Evolutionary conservation across 768 basidiomycete species (phyloP), one percentile per base, ranked within the genome.

Genomic region (Boletus patriciae): DNA sequence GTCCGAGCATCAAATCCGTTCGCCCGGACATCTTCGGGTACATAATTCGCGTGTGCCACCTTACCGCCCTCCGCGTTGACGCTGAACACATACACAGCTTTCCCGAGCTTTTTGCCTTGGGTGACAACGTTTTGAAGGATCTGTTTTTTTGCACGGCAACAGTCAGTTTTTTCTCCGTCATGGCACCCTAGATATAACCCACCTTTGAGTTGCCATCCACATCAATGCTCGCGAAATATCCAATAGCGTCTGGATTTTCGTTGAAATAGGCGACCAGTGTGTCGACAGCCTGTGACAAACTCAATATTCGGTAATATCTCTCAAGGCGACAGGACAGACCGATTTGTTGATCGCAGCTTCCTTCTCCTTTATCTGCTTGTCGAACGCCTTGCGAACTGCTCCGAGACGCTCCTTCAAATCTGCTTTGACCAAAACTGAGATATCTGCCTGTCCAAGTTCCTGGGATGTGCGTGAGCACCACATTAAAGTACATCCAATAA

Each of bases 171-270:
- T n/a, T 40, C 23, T 37, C 34, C 21, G 12, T 45, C 40, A 38
- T 34, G 1, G n/a, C 15, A 8, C 1, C 6, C 18, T 27, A 18
- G n/a, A 33, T 34, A 27, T 46, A 23, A 56, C 64, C 44, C 64
- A 88, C 92, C 84, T 98, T 98, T 16, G 89, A 74, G 70, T 94
- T 97, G 29, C 91, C 93, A 36, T 87, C 85, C 16, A 88, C 88
- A 41, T 91, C 83, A 23, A 98, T 74, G 18, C 79, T 69, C 16
- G 86, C 83, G 60, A 94, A 78, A 67, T 86, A 96, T 6, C 80
- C 81, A n/a, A 78, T 74, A 7, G 87, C 80, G 52, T 86, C 80
- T 23, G 85, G 80, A 68, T 93, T 85, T 42, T 88, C 86, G 61
- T 83, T 79, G 76, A 99, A 98, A 77, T 86, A 86, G 47, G 83